phyloP scores from a whole-genome alignment of 2,329 filamentous ascomycete genomes.

The Talaromyces sp. region DNA sequence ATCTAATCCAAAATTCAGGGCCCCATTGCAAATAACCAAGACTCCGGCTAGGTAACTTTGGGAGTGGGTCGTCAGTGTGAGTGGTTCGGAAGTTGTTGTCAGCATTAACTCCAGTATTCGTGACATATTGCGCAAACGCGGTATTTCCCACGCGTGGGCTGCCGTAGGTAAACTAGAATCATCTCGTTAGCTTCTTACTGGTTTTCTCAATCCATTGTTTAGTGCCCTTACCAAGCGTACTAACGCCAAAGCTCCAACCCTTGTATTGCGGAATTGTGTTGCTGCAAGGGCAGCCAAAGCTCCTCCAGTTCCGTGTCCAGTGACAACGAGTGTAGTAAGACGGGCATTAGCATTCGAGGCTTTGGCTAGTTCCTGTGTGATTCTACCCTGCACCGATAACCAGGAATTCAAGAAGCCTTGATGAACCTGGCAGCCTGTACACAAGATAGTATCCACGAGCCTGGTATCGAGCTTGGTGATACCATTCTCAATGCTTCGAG shows the following conservation, averaged over 20 bases:
- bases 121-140: no score
- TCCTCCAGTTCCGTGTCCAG: slow-evolving; percentile 51
- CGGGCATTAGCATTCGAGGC: slow-evolving; percentile 35
- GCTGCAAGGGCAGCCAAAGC: slow-evolving; percentile 49
- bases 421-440: slow-evolving; percentile 44
- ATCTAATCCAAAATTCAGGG: slow-evolving; percentile 45
- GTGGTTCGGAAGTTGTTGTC: slow-evolving; percentile 38
- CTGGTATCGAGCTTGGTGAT: slow-evolving; percentile 30
- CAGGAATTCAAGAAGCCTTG: slow-evolving; percentile 50
- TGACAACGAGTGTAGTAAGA: slow-evolving; percentile 42
- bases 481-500: slow-evolving; percentile 31
- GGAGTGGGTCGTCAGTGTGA: slow-evolving; percentile 41
- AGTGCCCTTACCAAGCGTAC: no score
- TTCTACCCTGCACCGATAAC: slow-evolving; percentile 32
- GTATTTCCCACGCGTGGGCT: slow-evolving; percentile 44
- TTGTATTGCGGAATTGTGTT: slow-evolving; percentile 42
- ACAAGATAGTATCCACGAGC: slow-evolving; percentile 32
- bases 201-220: no score
- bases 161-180: slow-evolving; percentile 43
- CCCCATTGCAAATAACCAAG: slow-evolving; percentile 38
- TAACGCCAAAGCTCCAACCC: no score
- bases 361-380: slow-evolving; percentile 41
- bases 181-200: no score
- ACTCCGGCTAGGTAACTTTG: slow-evolving; percentile 36
- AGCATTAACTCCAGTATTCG: no score